phyloP scores from a whole-genome alignment of 768 basidiomycete species.

The Suillus tomentosus region DNA sequence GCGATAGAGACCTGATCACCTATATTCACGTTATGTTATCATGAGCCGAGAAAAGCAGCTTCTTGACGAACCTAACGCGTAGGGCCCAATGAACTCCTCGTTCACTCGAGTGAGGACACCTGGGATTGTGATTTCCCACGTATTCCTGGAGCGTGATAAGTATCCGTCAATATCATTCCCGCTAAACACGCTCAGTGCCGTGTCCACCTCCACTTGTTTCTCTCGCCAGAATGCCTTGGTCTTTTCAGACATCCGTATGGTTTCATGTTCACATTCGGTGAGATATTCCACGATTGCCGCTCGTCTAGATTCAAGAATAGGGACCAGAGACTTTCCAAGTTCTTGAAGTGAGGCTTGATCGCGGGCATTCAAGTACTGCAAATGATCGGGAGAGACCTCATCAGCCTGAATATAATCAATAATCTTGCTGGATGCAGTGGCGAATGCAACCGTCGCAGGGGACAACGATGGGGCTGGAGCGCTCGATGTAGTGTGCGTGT shows the following conservation, averaged over 20 bases:
- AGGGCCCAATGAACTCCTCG: slow-evolving; percentile 65
- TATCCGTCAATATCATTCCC: slow-evolving; percentile 52
- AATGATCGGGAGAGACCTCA: slow-evolving; percentile 60
- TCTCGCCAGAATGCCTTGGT: slow-evolving; percentile 62
- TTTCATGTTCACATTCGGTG: slow-evolving; percentile 49
- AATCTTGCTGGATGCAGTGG: slow-evolving; percentile 28
- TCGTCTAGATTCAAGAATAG: slow-evolving; percentile 48
- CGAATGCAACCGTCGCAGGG: slow-evolving; percentile 80
- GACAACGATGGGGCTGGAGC: slow-evolving; percentile 76
- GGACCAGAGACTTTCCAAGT: slow-evolving; percentile 46
- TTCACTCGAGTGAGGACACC: slow-evolving; percentile 49
- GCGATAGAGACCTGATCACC: slow-evolving; percentile 84
- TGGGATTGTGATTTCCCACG: slow-evolving; percentile 55
- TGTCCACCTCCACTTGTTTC: slow-evolving; percentile 48
- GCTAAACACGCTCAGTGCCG: slow-evolving; percentile 48
- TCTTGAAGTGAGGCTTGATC: slow-evolving; percentile 50
- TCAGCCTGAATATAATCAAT: slow-evolving; percentile 63
- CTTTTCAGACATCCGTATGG: slow-evolving; percentile 59
- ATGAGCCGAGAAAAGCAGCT: background rate
- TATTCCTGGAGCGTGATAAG: slow-evolving; percentile 47
- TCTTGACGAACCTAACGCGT: slow-evolving; percentile 53
- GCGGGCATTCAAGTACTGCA: slow-evolving; percentile 61
- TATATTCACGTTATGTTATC: slow-evolving; percentile 23
- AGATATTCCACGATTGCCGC: slow-evolving; percentile 53
- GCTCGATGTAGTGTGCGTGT: slow-evolving; percentile 66